These are phyloP conservation scores for Mortierella sp. DNA, from an alignment of 371 early-diverging fungal species.

Conservation along the genomic window DNA sequence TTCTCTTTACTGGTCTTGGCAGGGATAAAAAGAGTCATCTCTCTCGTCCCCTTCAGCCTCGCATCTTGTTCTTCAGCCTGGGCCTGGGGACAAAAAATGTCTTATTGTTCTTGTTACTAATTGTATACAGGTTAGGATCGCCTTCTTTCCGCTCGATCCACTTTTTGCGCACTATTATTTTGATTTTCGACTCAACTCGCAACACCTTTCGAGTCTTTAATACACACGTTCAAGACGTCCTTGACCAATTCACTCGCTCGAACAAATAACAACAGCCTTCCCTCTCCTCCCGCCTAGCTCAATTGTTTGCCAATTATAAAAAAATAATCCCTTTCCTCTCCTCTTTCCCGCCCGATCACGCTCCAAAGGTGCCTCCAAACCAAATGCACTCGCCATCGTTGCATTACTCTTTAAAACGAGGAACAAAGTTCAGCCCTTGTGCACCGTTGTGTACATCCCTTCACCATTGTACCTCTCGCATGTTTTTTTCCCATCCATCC, in stretches of 20 bases:
- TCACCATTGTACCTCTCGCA: background rate
- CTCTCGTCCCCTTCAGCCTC: background rate
- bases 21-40: background rate
- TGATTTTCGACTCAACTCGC: background rate
- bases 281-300: background rate
- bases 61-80: background rate
- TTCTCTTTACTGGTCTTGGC: background rate
- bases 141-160: no score
- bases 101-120: background rate
- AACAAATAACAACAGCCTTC: no score
- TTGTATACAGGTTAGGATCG: no score
- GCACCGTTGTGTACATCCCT: background rate
- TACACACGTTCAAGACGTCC: no score
- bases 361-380: constrained; percentile 2
- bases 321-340: background rate
- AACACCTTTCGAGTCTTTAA: no score
- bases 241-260: background rate
- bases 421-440: constrained; percentile 9
- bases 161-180: background rate
- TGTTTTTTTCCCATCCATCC: background rate
- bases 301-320: background rate
- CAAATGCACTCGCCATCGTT: constrained; percentile 50
- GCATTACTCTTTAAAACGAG: constrained; percentile 48
- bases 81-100: background rate
- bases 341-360: constrained; percentile 5